Evolutionary conservation across 176 grass and related monocot species (phyloP), one percentile per base, ranked within the genome.

Genomic region (Avena sativa): DNA sequence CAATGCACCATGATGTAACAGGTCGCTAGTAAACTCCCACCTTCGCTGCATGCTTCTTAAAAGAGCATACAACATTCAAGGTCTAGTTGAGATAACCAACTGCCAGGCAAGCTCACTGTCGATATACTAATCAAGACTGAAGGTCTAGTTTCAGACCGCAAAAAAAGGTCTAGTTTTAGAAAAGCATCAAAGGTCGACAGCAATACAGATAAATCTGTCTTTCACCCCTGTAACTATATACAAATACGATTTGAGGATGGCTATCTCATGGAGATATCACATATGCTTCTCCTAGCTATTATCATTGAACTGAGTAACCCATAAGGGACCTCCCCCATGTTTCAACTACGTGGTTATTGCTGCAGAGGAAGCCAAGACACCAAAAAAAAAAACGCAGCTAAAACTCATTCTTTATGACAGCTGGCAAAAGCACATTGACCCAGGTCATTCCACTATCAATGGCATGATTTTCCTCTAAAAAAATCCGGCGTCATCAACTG

Each of bases 361-460:
- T 57, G 51, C 51, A 52, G 10, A 40, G 75, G 20, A 78, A 78
- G 75, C 36, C 16, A 19, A 14, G 4, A 58, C 28, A 77, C 15
- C 74, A 58, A 58, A 78, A 28, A n/a, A n/a, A 25, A 25, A 77
- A 78, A 15, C 52, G 26, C 67, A 65, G 49, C 8, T 57, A 53
- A 80, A 80, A 64, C 4, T 15, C n/a, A 10, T 11, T 19, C 9
- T 64, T 28, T 6, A 12, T 47, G 28, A 67, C 28, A 81, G 16
- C 28, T 21, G 62, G 44, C 61, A n/a, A 46, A 66, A 17, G 44
- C 12, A 50, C 4, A 67, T 34, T 66, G 15, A n/a, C 79, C 13
- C 48, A 81, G 44, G 44, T 81, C 44, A 81, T 81, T 67, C 49
- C 61, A 81, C 21, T 80, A 65, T 63, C 2, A 47, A 10, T 21